phyloP scores from a whole-genome alignment of 2,329 filamentous ascomycete genomes.

The Dactylellina cionopaga region DNA sequence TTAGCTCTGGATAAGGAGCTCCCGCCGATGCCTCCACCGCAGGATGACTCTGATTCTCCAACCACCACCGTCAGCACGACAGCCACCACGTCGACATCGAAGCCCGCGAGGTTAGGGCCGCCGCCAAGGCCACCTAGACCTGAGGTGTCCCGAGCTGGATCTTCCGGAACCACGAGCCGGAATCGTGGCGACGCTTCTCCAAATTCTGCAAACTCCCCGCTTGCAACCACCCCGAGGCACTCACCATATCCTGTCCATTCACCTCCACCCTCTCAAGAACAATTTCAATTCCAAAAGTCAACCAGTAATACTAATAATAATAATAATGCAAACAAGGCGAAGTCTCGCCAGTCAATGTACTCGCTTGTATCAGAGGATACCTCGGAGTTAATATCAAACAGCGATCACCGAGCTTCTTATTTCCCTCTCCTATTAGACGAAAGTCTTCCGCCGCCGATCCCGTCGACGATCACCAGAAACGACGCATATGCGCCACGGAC shows the following conservation, averaged over 20 bases:
- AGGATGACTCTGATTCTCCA: conserved; percentile 57
- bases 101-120: conserved; percentile 54
- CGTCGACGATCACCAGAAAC: conserved; percentile 28
- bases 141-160: conserved; percentile 42
- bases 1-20: conserved; percentile 57
- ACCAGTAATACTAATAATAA: conserved; percentile 28
- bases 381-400: conserved; percentile 40
- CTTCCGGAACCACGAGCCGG: conserved; percentile 29
- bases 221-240: conserved; percentile 34
- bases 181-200: conserved; percentile 46
- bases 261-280: conserved; percentile 29
- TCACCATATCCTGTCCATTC: conserved; percentile 44
- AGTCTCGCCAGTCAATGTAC: conserved; percentile 50
- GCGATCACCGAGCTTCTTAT: conserved; percentile 38
- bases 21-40: conserved; percentile 56
- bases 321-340: conserved; percentile 46
- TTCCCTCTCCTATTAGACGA: conserved; percentile 47
- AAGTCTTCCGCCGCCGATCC: conserved; percentile 48
- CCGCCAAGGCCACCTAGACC: conserved; percentile 43
- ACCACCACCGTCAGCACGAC: conserved; percentile 6
- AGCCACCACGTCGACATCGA: conserved; percentile 3
- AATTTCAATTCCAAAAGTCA: conserved; percentile 30
- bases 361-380: conserved; percentile 45
- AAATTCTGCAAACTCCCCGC: conserved; percentile 38
- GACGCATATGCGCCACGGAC: conserved; percentile 44